Evolutionary conservation across 371 early-diverging fungal species (phyloP), one percentile per base, ranked within the genome.

Genomic region (Lichtheimia hyalospora): DNA sequence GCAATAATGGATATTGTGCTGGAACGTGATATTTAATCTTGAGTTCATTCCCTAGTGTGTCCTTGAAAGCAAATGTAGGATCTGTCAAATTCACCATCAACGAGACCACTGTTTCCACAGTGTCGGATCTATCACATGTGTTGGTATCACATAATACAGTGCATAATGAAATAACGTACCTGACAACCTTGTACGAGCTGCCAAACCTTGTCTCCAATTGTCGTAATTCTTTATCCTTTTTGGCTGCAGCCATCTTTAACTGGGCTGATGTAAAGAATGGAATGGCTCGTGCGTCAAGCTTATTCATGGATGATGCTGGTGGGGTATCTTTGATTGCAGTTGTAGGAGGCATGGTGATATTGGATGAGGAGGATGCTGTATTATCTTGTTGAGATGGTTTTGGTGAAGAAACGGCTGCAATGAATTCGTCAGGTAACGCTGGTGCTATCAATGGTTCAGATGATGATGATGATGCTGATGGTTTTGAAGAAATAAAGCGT

Each of bases 181-280:
- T 76, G 12, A 70, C 39, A 1, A 62, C 54, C 14, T 66, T 67
- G 40, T 71, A 73, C 1, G 69, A 65, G 20, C 71, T 67, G 25
- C 79, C 73, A 57, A 85, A 84, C 3, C 84, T 74, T 3, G 81
- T 72, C 49, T 80, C 64, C 20, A 85, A 57, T 27, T 69, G 69
- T 16, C 54, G 8, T 13, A 69, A 16, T 49, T 69, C 69, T 44
- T 57, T 40, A 40, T 49, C 49, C 8, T 62, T 61, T 6, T 49
- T 61, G 3, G 42, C 39, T 21, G 46, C 28, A 5, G 55, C 62
- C 18, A 48, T 54, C 24, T 40, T 10, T 16, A 54, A 52, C 24
- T 62, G 59, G 3, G 40, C 41, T 12, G 55, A 21, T 12, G 59
- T 58, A 51, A 41, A 63, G 51, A 54, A 46, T 25, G 57, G 59